Evolutionary conservation across 495 filamentous ascomycete species (phyloP), one percentile per base, ranked within the genome.

Genomic region (Penicillium maclennaniae): DNA sequence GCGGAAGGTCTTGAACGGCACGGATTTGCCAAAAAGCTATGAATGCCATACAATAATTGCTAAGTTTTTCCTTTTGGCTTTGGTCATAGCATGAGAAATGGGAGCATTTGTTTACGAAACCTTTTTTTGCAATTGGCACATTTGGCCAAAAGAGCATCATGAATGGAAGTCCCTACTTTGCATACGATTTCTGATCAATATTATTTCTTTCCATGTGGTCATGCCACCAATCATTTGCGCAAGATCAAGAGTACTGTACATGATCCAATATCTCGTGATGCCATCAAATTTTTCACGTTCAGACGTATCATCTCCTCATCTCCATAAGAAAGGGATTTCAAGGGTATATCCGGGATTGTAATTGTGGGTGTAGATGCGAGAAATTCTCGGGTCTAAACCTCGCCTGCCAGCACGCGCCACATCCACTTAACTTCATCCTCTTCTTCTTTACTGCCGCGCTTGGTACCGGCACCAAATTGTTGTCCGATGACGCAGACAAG

Each of bases 401-500:
- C 63, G 16, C 67, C 63, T 7, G 66, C 64, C 51, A 77, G 51
- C 45, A 68, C 67, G 26, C 62, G 61, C 74, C 74, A 77, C 70
- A 77, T 68, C 62, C 60, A 75, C 58, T 71, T 71, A 43, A 65
- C 64, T 56, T 73, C 70, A 28, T 71, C 66, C 37, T 74, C 67
- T 46, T 77, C 74, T 28, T 75, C 74, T 56, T 68, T 65, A 7
- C 72, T 72, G 6, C 72, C 74, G 9, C 52, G 55, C 47, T 69
- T 56, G 12, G 67, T 74, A 7, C 74, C 74, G 6, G 74, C 74
- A 7, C 74, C 78, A 72, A 83, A 97, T 39, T 86, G 84, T 64
- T 96, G 91, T 53, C 90, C 87, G 54, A 96, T 91, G 48, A 96
- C 82, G 71, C 93, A 96, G 42, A 96, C 90, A 52, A 97, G 71